phyloP scores from a whole-genome alignment of 1,139 yeast species.

The Candida gigantensis region DNA sequence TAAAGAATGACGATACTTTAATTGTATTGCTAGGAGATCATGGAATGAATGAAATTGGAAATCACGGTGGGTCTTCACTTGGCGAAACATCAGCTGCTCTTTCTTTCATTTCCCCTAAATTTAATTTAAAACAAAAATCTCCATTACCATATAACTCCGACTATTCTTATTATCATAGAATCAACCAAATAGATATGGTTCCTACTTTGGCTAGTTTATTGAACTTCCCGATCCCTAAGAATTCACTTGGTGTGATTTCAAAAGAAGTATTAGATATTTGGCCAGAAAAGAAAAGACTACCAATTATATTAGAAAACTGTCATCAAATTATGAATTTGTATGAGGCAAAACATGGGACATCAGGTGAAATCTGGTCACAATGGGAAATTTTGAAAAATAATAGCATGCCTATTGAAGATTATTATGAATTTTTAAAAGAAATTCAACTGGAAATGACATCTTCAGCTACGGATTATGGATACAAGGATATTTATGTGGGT shows the following conservation, averaged over 20 bases:
- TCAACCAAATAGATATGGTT: conserved; percentile 85
- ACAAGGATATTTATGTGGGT: conserved; percentile 52
- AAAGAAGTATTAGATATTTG: conserved; percentile 57
- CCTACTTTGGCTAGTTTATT: conserved; percentile 78
- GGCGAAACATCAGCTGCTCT: conserved; percentile 92
- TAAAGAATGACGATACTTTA: conserved; percentile 51
- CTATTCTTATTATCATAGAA: conserved; percentile 51
- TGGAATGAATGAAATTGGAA: conserved; percentile 93
- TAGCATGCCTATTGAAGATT: conserved; percentile 18
- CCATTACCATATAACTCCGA: conserved; percentile 41
- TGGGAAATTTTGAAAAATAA: conserved; percentile 18
- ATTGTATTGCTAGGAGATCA: conserved; percentile 89
- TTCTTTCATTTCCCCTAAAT: conserved; percentile 63
- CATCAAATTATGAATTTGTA: conserved; percentile 52
- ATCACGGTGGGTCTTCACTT: conserved; percentile 91
- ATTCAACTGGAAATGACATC: conserved; percentile 60
- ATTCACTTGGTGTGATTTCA: conserved; percentile 76
- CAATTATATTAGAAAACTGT: conserved; percentile 59
- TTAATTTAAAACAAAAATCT: conserved; percentile 32
- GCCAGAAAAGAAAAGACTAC: conserved; percentile 34
- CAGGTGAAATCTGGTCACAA: conserved; percentile 12
- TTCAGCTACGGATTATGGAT: conserved; percentile 75
- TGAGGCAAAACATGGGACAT: conserved; percentile 25
- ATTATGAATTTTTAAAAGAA: conserved; percentile 42
- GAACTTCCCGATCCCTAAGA: conserved; percentile 82